A percentile compares a stretch with the other conserved stretches of the same genome.
Conservation (phyloP, 164 flowering plant genomes). For the Vitis amurensis region DNA sequence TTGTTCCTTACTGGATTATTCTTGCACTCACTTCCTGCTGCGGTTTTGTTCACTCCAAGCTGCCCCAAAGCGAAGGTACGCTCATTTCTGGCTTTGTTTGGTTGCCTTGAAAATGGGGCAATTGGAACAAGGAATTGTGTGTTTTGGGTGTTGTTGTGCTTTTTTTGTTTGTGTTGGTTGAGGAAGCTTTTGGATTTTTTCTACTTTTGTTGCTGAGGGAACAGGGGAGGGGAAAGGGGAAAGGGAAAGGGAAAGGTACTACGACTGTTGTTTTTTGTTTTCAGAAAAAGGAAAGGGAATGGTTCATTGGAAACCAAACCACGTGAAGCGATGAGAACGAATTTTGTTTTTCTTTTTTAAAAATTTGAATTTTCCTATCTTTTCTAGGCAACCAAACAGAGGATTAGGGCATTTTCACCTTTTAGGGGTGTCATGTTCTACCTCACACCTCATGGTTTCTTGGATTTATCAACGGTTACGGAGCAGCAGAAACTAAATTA, state of each 20-base stretch:
- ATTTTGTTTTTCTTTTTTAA: neutral
- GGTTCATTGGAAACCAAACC: neutral
- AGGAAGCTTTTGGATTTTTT: too few species aligned
- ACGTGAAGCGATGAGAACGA: neutral
- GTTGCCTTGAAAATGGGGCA: too few species aligned
- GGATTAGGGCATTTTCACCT: neutral
- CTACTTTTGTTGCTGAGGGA: neutral
- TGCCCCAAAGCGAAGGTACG: neutral
- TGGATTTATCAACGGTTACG: neutral
- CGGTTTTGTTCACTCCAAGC: too few species aligned
- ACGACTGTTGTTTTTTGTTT: too few species aligned
- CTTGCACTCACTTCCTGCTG: too few species aligned
- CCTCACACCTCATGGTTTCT: neutral
- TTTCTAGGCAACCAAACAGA: neutral
- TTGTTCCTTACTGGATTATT: too few species aligned
- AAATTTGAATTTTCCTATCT: neutral
- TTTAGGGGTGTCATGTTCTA: neutral
- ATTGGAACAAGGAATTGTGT: neutral
- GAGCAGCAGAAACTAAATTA: neutral
- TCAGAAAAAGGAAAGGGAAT: neutral
- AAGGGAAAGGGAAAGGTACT: too few species aligned
- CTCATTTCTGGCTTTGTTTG: neutral
- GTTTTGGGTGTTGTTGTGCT: too few species aligned
- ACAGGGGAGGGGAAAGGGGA: too few species aligned
- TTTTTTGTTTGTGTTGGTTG: too few species aligned